phyloP scores from a whole-genome alignment of 2,329 filamentous ascomycete species.

The Colletotrichum echinochloae region DNA sequence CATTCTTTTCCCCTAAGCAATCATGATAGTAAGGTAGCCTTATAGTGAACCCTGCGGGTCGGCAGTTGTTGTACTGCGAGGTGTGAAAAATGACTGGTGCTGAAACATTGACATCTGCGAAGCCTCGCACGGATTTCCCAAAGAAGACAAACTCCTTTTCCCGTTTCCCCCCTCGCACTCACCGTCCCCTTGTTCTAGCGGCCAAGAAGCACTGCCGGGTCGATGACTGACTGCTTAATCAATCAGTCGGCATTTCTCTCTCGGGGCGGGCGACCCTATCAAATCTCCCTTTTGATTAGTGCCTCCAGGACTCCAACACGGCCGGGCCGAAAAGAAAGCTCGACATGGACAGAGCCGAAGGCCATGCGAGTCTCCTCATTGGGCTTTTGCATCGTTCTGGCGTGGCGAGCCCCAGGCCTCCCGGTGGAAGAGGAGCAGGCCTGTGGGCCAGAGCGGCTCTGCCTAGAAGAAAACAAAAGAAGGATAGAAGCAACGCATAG shows the following conservation, averaged over 20 bases:
- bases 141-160: background rate
- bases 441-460: constrained; percentile 14
- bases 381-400: constrained; percentile 8
- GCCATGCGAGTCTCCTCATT: background rate
- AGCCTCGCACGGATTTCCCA: background rate
- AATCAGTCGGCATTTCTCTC: background rate
- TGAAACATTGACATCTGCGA: constrained; percentile 13
- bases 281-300: background rate
- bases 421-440: background rate
- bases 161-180: background rate
- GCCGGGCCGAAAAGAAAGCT: background rate
- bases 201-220: background rate
- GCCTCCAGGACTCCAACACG: too few relatives aligned
- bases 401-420: background rate
- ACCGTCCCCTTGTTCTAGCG: background rate
- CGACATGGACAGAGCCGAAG: background rate
- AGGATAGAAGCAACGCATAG: background rate
- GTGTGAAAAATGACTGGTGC: constrained; percentile 12
- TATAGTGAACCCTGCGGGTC: constrained; percentile 6
- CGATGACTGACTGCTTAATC: constrained; percentile 8
- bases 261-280: background rate
- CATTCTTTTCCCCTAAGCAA: background rate
- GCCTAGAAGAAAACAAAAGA: background rate
- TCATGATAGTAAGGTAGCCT: background rate
- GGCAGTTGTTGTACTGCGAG: background rate